Percentiles rank a stretch among this genome's conserved stretches.
These are phyloP conservation scores for Ustanciosporium gigantosporum DNA, from an alignment of 1,284 basidiomycete species.

Conservation along the genomic window DNA sequence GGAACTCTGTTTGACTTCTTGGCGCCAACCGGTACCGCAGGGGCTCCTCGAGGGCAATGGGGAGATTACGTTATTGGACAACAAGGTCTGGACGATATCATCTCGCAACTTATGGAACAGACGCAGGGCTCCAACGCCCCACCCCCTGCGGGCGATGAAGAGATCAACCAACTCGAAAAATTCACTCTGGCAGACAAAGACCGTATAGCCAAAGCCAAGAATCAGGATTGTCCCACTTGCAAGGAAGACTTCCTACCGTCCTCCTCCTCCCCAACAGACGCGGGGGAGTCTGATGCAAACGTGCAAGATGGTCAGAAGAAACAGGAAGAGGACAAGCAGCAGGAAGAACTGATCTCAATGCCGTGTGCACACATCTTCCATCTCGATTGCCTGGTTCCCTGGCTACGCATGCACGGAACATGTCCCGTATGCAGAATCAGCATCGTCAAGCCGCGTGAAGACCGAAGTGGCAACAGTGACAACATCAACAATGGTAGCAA, in stretches of 20 bases:
- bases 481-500: neutral
- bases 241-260: constrained; percentile 46
- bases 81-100: constrained; percentile 52
- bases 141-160: constrained; percentile 44
- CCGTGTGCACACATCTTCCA: constrained; percentile 53
- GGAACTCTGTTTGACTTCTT: constrained; percentile 38
- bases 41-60: constrained; percentile 28
- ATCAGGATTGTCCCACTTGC: constrained; percentile 52
- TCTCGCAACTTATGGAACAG: constrained; percentile 56
- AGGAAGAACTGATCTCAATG: constrained; percentile 43
- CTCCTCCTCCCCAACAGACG: neutral
- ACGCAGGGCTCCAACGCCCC: constrained; percentile 44
- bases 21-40: constrained; percentile 15
- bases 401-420: constrained; percentile 46
- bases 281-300: too few relatives aligned
- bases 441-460: constrained; percentile 22
- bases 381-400: constrained; percentile 51
- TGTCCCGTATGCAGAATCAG: constrained; percentile 52
- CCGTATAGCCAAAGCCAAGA: constrained; percentile 32
- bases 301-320: neutral
- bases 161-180: constrained; percentile 40
- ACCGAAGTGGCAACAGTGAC: neutral
- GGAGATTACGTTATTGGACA: constrained; percentile 52
- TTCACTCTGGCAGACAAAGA: constrained; percentile 25
- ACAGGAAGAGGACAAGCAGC: constrained; percentile 25